Conservation (phyloP, 2,329 filamentous ascomycete species). For the Lasiodiplodia theobromae region DNA sequence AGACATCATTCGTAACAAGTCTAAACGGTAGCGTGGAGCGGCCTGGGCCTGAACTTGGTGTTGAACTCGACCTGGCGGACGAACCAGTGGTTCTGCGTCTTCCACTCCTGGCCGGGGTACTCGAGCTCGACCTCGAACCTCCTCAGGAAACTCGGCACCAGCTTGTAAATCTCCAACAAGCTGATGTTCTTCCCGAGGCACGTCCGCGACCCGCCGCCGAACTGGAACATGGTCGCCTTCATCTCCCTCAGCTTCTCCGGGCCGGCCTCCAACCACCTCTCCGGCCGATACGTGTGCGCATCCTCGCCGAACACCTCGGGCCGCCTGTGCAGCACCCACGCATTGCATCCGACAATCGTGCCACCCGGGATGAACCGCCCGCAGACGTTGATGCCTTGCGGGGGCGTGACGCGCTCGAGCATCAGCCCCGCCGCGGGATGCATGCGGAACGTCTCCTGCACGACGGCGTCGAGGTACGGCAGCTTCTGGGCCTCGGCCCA, state of each 20-base stretch:
- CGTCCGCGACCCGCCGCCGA: constrained; percentile 73
- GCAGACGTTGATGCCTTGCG: constrained; percentile 67
- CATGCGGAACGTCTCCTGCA: constrained; percentile 79
- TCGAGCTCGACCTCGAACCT: constrained; percentile 65
- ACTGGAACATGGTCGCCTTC: constrained; percentile 75
- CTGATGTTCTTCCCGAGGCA: constrained; percentile 67
- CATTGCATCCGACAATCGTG: constrained; percentile 76
- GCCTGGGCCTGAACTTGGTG: constrained; percentile 48
- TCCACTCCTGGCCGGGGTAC: constrained; percentile 50
- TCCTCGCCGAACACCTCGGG: constrained; percentile 73
- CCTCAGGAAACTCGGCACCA: constrained; percentile 65
- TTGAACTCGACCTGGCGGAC: constrained; percentile 56
- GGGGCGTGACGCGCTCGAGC: constrained; percentile 75
- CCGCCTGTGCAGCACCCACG: constrained; percentile 76
- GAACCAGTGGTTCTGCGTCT: constrained; percentile 63
- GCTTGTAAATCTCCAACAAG: constrained; percentile 59
- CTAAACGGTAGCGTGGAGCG: constrained; percentile 25
- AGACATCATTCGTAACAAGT: not conserved
- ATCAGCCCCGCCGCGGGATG: constrained; percentile 77
- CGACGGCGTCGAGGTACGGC: constrained; percentile 76
- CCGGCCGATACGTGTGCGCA: constrained; percentile 70
- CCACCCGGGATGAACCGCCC: constrained; percentile 70
- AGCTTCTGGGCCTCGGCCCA: constrained; percentile 74
- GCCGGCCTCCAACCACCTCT: constrained; percentile 67
- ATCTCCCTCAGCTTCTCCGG: constrained; percentile 68